Evolutionary conservation across 2,329 filamentous ascomycete genomes (phyloP).

Genomic region (Fusarium sp.): DNA sequence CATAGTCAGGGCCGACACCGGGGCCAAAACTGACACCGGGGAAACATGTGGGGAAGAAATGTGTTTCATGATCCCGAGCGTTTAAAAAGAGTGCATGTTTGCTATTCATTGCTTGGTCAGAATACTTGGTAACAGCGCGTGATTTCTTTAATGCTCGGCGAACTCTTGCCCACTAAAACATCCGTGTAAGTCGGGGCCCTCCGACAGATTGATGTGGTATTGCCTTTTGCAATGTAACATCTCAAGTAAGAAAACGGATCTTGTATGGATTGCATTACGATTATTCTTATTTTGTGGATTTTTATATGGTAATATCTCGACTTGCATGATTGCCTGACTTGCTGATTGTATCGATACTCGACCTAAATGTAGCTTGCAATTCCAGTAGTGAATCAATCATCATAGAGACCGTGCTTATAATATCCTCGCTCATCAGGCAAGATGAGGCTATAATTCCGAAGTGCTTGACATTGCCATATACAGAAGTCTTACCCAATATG

Average conservation of each 20-base stretch:
- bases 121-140: background rate
- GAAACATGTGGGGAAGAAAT: background rate
- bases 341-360: background rate
- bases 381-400: background rate
- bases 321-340: background rate
- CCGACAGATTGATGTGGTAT: background rate
- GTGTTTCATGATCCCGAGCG: background rate
- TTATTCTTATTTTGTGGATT: background rate
- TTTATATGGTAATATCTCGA: background rate
- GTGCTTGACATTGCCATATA: slow-evolving; percentile 27
- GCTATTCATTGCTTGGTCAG: background rate
- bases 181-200: background rate
- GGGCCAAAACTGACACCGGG: background rate
- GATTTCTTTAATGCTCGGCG: background rate
- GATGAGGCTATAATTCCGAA: background rate
- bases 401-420: background rate
- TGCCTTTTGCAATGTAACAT: background rate
- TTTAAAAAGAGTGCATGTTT: background rate
- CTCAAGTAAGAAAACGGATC: background rate
- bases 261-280: background rate
- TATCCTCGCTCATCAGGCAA: background rate
- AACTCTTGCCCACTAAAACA: background rate
- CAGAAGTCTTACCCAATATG: slow-evolving; percentile 1
- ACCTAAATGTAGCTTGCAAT: background rate
- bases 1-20: background rate